Evolutionary conservation across 2,329 filamentous ascomycete genomes (phyloP).

Genomic region (Aspergillus uvarum): DNA sequence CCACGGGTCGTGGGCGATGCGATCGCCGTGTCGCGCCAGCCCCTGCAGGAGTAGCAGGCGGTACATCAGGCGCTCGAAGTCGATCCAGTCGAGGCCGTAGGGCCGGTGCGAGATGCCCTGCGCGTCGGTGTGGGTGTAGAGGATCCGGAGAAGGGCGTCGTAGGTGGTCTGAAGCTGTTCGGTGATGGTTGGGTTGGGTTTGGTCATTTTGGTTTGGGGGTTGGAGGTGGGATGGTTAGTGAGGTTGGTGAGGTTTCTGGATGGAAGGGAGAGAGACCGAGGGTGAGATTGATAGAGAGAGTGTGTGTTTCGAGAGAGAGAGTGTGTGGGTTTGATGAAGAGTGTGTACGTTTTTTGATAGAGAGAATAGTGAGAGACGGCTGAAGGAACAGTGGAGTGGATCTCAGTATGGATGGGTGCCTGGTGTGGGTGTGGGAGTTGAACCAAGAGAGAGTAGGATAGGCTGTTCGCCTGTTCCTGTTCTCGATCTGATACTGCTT

Average conservation of each 20-base stretch:
- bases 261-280: background rate
- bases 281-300: background rate
- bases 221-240: background rate
- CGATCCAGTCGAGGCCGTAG: slow-evolving; percentile 7
- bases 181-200: background rate
- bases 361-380: too few relatives aligned
- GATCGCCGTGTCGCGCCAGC: background rate
- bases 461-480: too few relatives aligned
- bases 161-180: slow-evolving; percentile 8
- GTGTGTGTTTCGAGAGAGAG: too few relatives aligned
- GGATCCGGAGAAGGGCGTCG: background rate
- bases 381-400: too few relatives aligned
- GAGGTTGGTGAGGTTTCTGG: background rate
- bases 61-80: slow-evolving; percentile 3
- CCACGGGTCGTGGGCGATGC: slow-evolving; percentile 11
- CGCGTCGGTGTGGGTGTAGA: slow-evolving; percentile 6
- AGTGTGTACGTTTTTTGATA: too few relatives aligned
- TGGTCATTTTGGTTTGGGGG: slow-evolving; percentile 6
- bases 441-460: too few relatives aligned
- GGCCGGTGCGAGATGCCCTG: slow-evolving; percentile 11
- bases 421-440: too few relatives aligned
- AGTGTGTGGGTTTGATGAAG: too few relatives aligned
- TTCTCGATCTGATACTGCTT: too few relatives aligned
- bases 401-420: too few relatives aligned
- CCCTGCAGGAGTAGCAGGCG: slow-evolving; percentile 15